Evolutionary conservation across 495 filamentous ascomycete genomes (phyloP).

Genomic region (Talaromyces stipitatus): DNA sequence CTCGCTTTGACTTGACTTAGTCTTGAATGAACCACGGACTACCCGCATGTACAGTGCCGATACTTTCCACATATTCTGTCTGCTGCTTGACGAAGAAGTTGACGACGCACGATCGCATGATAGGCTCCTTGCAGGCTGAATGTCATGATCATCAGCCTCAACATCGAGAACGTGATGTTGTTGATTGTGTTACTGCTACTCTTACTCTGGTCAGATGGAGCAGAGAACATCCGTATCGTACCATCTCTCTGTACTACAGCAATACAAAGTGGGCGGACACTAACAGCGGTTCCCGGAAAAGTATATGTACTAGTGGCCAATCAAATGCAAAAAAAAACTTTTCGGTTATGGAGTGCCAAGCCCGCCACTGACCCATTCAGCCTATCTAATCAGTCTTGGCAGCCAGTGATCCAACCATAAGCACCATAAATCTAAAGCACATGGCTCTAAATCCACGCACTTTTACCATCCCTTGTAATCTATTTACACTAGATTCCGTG

Average conservation of each 20-base stretch:
- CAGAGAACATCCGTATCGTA: too few relatives aligned
- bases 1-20: background rate
- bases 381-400: background rate
- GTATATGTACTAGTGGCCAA: background rate
- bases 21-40: slow-evolving; percentile 1
- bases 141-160: background rate
- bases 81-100: background rate
- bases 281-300: slow-evolving; percentile 1
- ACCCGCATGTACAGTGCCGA: background rate
- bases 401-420: too few relatives aligned
- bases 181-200: background rate
- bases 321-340: too few relatives aligned
- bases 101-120: background rate
- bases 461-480: background rate
- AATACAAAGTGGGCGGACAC: background rate
- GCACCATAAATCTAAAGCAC: background rate
- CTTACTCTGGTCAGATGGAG: background rate
- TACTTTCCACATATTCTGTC: background rate
- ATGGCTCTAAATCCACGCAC: background rate
- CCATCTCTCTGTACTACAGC: too few relatives aligned
- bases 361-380: background rate
- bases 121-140: background rate
- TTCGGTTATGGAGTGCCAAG: too few relatives aligned
- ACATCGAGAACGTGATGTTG: background rate
- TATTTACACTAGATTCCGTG: background rate